phyloP scores from a whole-genome alignment of 305 asterid species.

The Fraxinus ornus region DNA sequence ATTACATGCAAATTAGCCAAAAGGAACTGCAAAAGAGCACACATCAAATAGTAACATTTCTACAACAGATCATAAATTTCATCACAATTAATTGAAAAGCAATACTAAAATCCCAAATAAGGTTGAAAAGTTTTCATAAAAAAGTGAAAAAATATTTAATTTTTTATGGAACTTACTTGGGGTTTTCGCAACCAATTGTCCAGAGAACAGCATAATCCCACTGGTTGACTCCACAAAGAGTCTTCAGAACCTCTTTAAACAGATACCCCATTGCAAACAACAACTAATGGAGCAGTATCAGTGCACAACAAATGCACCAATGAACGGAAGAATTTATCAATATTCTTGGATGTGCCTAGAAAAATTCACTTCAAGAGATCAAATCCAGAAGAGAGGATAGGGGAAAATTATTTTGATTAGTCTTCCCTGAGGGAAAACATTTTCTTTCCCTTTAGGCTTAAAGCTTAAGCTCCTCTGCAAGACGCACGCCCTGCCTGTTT shows the following conservation, averaged over 20 bases:
- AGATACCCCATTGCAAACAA: constrained; percentile 53
- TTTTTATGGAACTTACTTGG: constrained; percentile 47
- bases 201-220: constrained; percentile 81
- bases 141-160: neutral
- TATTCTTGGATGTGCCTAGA: constrained; percentile 7
- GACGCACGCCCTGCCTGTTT: constrained; percentile 99
- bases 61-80: neutral
- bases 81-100: constrained; percentile 3
- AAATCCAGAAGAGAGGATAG: constrained; percentile 16
- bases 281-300: constrained; percentile 7
- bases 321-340: constrained; percentile 7
- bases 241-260: constrained; percentile 72
- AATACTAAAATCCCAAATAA: neutral
- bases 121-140: neutral
- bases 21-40: constrained; percentile 23
- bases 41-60: neutral
- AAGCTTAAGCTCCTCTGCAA: constrained; percentile 79
- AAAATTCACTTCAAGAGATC: constrained; percentile 8
- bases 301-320: constrained; percentile 26
- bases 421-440: constrained; percentile 9
- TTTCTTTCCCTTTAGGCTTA: constrained; percentile 9
- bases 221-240: constrained; percentile 68
- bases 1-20: constrained; percentile 24
- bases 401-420: constrained; percentile 1
- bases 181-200: constrained; percentile 65